These are phyloP conservation scores for Phytophthora sojae DNA, from an alignment of 352 stramenopile species.

Conservation along the genomic window DNA sequence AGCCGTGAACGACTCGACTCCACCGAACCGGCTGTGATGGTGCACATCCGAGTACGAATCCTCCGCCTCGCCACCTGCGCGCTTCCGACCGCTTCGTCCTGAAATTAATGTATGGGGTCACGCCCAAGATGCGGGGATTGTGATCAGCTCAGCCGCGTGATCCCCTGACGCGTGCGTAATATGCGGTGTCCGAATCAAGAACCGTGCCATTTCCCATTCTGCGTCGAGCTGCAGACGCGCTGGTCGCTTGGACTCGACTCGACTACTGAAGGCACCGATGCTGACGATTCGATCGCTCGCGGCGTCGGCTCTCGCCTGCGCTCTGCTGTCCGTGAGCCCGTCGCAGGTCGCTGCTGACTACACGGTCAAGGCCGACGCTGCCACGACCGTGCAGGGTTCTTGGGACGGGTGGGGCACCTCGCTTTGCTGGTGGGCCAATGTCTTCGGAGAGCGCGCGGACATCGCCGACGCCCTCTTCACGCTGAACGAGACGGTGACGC, in stretches of 20 bases:
- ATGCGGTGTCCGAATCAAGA: constrained; percentile 2
- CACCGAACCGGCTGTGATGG: background rate
- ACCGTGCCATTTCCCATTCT: constrained; percentile 23
- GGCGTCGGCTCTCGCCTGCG: constrained; percentile 22
- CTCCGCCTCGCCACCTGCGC: background rate
- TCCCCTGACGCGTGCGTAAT: background rate
- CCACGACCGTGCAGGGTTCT: constrained; percentile 26
- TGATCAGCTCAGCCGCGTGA: background rate
- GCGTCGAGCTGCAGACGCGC: constrained; percentile 5
- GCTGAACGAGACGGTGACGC: constrained; percentile 42
- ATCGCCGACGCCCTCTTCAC: constrained; percentile 66
- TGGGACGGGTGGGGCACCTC: constrained; percentile 72
- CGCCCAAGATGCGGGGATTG: background rate
- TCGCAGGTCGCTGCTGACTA: constrained; percentile 32
- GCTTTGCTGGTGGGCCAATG: constrained; percentile 69
- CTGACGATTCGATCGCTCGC: constrained; percentile 29
- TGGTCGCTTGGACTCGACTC: background rate
- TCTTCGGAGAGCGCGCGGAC: constrained; percentile 53
- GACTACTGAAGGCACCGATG: constrained; percentile 7
- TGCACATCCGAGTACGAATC: constrained; percentile 1
- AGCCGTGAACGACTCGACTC: background rate
- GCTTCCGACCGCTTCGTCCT: background rate
- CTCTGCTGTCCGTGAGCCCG: constrained; percentile 20
- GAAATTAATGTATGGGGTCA: background rate
- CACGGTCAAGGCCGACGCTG: constrained; percentile 29